Percentiles rank a stretch among this genome's conserved stretches.
phyloP scores from a whole-genome alignment of 2,329 filamentous ascomycete species.

The Nigrograna mackinnonii region DNA sequence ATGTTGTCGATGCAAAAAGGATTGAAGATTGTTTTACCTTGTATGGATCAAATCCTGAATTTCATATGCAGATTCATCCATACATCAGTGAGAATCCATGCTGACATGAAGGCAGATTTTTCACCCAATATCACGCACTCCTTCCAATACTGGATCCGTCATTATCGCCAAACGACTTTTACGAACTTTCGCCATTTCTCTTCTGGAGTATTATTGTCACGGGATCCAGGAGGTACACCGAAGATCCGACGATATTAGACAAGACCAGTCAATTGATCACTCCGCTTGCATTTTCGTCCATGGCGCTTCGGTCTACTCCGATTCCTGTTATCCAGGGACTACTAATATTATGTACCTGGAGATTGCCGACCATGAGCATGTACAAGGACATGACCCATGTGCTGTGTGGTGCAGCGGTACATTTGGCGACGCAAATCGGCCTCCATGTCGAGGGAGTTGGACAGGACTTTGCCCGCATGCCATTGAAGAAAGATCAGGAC shows the following conservation, averaged over 20 bases:
- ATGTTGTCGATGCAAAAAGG: conserved; percentile 33
- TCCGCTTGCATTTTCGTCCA: conserved; percentile 40
- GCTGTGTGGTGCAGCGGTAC: conserved; percentile 44
- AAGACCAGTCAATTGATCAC: conserved; percentile 37
- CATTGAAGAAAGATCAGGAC: conserved; percentile 37
- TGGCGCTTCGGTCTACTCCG: conserved; percentile 38
- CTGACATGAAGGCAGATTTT: conserved; percentile 26
- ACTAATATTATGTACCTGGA: conserved; percentile 45
- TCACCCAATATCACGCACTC: conserved; percentile 35
- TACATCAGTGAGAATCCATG: background rate
- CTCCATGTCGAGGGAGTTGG: conserved; percentile 48
- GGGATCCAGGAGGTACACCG: conserved; percentile 40
- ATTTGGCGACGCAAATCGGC: conserved; percentile 46
- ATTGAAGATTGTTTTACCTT: conserved; percentile 40
- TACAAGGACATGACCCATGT: conserved; percentile 45
- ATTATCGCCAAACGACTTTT: conserved; percentile 35
- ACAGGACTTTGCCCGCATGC: conserved; percentile 44
- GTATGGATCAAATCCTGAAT: conserved; percentile 15
- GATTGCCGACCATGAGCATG: conserved; percentile 45
- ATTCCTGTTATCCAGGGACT: conserved; percentile 45
- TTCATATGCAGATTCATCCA: too few relatives aligned
- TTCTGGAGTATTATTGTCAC: conserved; percentile 47
- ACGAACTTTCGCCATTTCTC: conserved; percentile 38
- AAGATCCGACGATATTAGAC: conserved; percentile 39
- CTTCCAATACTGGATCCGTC: conserved; percentile 38